A percentile compares a stretch with the other conserved stretches of the same genome.
These are phyloP conservation scores for Fusarium sp. DNA, from an alignment of 2,329 filamentous ascomycete genomes.

Conservation along the genomic window DNA sequence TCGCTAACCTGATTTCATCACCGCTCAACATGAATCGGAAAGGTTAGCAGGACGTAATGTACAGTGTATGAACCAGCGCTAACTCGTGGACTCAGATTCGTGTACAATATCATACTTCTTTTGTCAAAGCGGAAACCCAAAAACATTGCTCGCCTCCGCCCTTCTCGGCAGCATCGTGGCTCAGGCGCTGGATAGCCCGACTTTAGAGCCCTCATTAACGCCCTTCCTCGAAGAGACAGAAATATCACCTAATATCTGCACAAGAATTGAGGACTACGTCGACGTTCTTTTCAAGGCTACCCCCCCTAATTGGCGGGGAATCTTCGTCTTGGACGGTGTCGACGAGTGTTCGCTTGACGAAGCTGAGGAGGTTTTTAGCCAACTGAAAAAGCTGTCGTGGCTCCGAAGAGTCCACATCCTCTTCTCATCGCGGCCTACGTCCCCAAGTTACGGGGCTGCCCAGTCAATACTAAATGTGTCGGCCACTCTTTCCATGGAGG, in stretches of 20 bases:
- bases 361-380: not conserved
- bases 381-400: not conserved
- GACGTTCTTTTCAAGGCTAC: not conserved
- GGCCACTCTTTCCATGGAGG: not conserved
- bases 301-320: not conserved
- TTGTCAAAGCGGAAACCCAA: not conserved
- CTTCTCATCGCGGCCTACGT: not conserved
- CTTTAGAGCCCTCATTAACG: not conserved
- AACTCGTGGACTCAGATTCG: not conserved
- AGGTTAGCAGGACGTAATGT: not conserved
- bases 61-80: not conserved
- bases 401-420: not conserved
- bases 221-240: not conserved
- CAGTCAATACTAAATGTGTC: not conserved
- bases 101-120: not conserved
- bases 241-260: rapidly evolving
- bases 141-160: not conserved
- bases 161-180: not conserved
- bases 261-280: not conserved
- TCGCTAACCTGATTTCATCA: not conserved
- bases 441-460: not conserved
- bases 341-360: not conserved
- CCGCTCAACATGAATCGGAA: not conserved
- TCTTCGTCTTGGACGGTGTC: not conserved
- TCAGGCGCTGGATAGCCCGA: not conserved